Conservation (phyloP, 371 early-diverging fungal species). For the Mycotypha africana region DNA sequence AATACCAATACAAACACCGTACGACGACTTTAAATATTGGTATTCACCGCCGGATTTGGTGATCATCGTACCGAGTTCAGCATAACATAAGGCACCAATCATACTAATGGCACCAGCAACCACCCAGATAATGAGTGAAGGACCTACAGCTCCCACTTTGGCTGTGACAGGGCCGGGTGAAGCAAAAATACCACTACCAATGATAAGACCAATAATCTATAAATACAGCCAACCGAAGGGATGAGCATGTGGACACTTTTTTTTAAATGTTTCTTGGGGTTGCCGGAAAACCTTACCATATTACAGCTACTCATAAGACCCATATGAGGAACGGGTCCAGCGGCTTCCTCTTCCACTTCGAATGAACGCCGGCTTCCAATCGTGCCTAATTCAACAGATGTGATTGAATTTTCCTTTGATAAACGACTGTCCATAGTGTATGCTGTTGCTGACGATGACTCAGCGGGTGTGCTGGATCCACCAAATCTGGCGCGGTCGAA, state of each 20-base stretch:
- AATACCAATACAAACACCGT: conserved; percentile 25
- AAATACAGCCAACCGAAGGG: not conserved
- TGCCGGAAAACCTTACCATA: conserved; percentile 24
- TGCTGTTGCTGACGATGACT: no score
- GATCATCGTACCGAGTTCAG: conserved; percentile 62
- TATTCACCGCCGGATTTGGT: conserved; percentile 49
- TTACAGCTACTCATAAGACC: conserved; percentile 29
- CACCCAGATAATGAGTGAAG: conserved; percentile 48
- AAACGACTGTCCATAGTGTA: no score
- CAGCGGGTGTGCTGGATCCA: no score
- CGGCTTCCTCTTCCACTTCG: conserved; percentile 1
- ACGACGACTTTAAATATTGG: conserved; percentile 31
- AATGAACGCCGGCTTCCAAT: not conserved
- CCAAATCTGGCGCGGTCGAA: no score
- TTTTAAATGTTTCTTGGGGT: not conserved
- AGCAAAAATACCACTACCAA: conserved; percentile 63
- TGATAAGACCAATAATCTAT: conserved; percentile 50
- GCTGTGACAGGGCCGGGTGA: conserved; percentile 51
- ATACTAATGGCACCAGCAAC: conserved; percentile 48
- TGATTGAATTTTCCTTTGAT: conserved; percentile 13
- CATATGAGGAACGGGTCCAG: conserved; percentile 24
- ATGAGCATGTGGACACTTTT: not conserved
- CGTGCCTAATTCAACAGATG: conserved; percentile 13
- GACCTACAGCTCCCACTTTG: conserved; percentile 41
- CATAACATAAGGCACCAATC: conserved; percentile 55